These are phyloP conservation scores for Erigeron philadelphicus DNA, from an alignment of 140 eudicot species.

Conservation along the genomic window DNA sequence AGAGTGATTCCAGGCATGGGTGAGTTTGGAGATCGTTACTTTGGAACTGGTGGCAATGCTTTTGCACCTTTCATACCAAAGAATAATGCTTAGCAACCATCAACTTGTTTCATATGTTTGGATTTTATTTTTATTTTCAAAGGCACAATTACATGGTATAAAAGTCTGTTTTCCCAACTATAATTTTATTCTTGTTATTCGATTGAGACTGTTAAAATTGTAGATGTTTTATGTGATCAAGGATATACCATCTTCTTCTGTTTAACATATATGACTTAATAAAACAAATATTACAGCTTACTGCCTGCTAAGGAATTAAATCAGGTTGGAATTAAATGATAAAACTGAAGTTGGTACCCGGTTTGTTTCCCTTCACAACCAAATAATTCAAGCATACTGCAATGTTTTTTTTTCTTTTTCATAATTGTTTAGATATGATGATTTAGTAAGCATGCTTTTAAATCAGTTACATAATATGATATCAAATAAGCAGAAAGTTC, in stretches of 20 bases:
- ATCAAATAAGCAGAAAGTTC: too few relatives aligned
- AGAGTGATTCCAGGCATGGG: slow-evolving; percentile 93
- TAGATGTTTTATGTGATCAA: background rate
- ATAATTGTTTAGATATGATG: too few relatives aligned
- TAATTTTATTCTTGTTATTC: background rate
- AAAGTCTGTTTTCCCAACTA: background rate
- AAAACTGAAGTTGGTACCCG: too few relatives aligned
- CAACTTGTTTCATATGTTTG: background rate
- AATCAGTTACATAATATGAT: too few relatives aligned
- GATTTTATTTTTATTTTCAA: background rate
- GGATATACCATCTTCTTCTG: background rate
- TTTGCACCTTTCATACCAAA: slow-evolving; percentile 24
- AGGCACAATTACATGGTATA: background rate
- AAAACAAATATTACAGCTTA: too few relatives aligned
- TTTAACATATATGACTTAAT: too few relatives aligned
- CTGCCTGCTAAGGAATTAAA: too few relatives aligned
- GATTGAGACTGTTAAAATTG: background rate
- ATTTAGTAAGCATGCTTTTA: too few relatives aligned
- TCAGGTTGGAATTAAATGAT: too few relatives aligned
- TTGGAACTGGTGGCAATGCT: slow-evolving; percentile 50
- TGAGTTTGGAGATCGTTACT: slow-evolving; percentile 88
- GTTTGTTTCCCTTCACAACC: too few relatives aligned
- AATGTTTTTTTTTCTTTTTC: too few relatives aligned
- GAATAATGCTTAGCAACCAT: slow-evolving; percentile 13
- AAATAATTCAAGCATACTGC: too few relatives aligned